phyloP scores from a whole-genome alignment of 257 asterid species.

The Leptodermis oblonga region DNA sequence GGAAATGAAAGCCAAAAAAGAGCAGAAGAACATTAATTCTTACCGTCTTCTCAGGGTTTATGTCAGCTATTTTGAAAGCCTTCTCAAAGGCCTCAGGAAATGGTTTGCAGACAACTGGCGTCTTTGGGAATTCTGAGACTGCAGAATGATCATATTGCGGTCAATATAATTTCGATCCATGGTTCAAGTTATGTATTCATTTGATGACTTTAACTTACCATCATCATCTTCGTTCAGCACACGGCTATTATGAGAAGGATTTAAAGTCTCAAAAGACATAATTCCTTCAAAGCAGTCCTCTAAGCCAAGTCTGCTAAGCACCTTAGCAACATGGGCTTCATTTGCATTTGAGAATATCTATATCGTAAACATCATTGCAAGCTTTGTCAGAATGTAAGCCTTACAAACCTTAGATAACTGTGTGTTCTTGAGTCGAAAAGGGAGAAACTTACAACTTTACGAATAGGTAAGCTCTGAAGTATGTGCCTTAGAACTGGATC shows the following conservation, averaged over 20 bases:
- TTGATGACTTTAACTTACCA: constrained; percentile 36
- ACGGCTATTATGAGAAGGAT: constrained; percentile 40
- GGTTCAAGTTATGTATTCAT: neutral
- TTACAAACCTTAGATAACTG: neutral
- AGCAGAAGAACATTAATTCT: constrained; percentile 12
- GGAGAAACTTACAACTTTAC: constrained; percentile 67
- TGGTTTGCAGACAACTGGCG: constrained; percentile 74
- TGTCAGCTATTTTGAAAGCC: constrained; percentile 56
- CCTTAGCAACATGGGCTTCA: constrained; percentile 79
- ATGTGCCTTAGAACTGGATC: constrained; percentile 59
- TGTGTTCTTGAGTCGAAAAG: neutral
- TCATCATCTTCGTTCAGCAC: constrained; percentile 17
- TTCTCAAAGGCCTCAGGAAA: constrained; percentile 55
- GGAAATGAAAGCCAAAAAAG: constrained; percentile 5
- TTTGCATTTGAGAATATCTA: constrained; percentile 93
- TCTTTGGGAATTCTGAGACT: constrained; percentile 37
- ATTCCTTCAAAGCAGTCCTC: constrained; percentile 80
- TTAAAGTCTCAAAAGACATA: constrained; percentile 72
- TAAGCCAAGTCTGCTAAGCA: constrained; percentile 68
- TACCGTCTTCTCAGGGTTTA: constrained; percentile 77
- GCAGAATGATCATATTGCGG: constrained; percentile 11
- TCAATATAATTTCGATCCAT: constrained; percentile 6
- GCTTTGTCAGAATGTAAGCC: constrained; percentile 12
- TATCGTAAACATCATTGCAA: neutral
- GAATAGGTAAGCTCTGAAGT: constrained; percentile 61